Evolutionary conservation across 345 rosid species (phyloP).

Genomic region (Eucalyptus sp.): DNA sequence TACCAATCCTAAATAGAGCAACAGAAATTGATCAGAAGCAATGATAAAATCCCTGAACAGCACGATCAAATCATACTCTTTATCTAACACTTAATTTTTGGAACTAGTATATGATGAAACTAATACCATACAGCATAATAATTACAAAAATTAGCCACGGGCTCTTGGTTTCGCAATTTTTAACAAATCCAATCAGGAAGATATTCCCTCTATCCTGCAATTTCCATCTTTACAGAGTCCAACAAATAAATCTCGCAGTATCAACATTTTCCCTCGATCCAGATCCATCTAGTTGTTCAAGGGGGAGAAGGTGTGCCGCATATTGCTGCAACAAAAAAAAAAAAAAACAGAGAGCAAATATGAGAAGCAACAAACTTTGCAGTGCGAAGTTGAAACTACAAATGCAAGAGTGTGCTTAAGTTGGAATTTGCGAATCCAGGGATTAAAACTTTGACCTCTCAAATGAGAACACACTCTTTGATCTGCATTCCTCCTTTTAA

Average conservation of each 20-base stretch:
- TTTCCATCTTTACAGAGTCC: neutral
- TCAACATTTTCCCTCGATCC: slow-evolving; percentile 18
- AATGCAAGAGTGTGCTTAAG: neutral
- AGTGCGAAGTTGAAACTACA: neutral
- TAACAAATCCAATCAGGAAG: neutral
- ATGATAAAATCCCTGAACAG: neutral
- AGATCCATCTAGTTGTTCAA: slow-evolving; percentile 71
- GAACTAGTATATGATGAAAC: neutral
- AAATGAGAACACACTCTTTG: neutral
- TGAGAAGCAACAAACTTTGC: neutral
- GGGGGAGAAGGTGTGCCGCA: slow-evolving; percentile 87
- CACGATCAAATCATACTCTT: neutral
- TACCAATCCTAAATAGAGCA: neutral
- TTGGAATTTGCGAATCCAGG: neutral
- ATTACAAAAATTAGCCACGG: neutral
- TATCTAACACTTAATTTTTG: neutral
- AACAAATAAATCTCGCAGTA: neutral
- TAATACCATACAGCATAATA: neutral
- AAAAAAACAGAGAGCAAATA: neutral
- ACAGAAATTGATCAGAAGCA: neutral
- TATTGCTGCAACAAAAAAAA: slow-evolving; percentile 48
- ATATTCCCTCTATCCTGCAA: neutral
- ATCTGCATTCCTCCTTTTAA: neutral
- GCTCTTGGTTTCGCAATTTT: neutral
- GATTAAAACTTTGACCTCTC: neutral